Percentiles rank a stretch among this genome's conserved stretches.
phyloP scores from a whole-genome alignment of 768 basidiomycete genomes.

The Gymnopilus dilepis region DNA sequence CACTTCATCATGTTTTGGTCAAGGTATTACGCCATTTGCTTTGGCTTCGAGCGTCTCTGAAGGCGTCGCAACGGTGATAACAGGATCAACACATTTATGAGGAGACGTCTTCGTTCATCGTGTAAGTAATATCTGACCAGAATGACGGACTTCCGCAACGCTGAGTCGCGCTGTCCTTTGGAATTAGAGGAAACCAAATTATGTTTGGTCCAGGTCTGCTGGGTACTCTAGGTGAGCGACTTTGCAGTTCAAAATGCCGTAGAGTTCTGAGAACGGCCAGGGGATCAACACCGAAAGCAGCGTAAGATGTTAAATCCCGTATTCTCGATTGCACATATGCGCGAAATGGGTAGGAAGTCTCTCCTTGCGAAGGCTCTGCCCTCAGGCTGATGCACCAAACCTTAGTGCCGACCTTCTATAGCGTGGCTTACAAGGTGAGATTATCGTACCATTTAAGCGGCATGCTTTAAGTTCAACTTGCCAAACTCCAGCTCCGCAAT shows the following conservation, averaged over 20 bases:
- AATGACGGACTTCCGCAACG: background rate
- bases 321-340: conserved; percentile 46
- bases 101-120: conserved; percentile 29
- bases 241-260: background rate
- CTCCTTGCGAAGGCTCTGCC: background rate
- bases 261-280: conserved; percentile 23
- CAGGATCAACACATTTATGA: conserved; percentile 40
- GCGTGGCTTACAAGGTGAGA: conserved; percentile 33
- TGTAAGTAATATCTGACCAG: conserved; percentile 15
- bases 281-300: conserved; percentile 47
- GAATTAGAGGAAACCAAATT: conserved; percentile 21
- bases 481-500: conserved; percentile 30
- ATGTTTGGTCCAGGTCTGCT: conserved; percentile 36
- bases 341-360: conserved; percentile 37
- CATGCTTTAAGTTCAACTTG: background rate
- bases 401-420: conserved; percentile 40
- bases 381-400: background rate
- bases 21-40: conserved; percentile 29
- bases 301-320: conserved; percentile 51
- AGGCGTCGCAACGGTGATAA: background rate
- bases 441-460: background rate
- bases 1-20: conserved; percentile 49
- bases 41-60: background rate
- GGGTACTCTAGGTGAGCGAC: conserved; percentile 27
- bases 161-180: background rate